phyloP scores from a whole-genome alignment of 176 grass and related monocot genomes.

The Eremochloa ophiuroides region DNA sequence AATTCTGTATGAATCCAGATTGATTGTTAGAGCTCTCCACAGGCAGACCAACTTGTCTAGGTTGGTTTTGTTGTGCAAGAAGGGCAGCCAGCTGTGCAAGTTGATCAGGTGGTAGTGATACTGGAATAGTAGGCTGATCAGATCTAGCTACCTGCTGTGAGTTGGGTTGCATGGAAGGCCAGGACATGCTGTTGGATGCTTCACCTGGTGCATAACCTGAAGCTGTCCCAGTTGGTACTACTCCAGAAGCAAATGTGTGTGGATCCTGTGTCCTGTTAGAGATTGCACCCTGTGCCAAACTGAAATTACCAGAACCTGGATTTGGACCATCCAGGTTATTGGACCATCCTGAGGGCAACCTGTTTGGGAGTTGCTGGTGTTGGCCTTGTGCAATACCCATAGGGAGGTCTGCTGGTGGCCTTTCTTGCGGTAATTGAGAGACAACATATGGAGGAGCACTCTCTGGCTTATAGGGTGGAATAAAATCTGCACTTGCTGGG shows the following conservation, averaged over 20 bases:
- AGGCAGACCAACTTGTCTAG: conserved; percentile 34
- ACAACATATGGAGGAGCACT: conserved; percentile 37
- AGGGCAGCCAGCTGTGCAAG: conserved; percentile 52
- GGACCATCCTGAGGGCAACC: conserved; percentile 32
- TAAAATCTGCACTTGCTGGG: conserved; percentile 28
- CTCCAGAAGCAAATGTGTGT: conserved; percentile 17
- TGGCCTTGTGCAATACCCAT: conserved; percentile 30
- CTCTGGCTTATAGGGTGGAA: conserved; percentile 29
- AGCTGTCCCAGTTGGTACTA: conserved; percentile 27
- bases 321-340: conserved; percentile 30
- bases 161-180: conserved; percentile 18
- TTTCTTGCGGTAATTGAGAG: conserved; percentile 36
- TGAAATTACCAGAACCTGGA: conserved; percentile 31
- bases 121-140: conserved; percentile 37
- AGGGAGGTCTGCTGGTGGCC: conserved; percentile 11
- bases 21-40: conserved; percentile 37
- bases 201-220: conserved; percentile 41
- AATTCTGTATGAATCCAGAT: conserved; percentile 30
- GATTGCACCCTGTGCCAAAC: conserved; percentile 13
- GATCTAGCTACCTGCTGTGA: conserved; percentile 30
- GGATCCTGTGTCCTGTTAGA: conserved; percentile 26
- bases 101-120: conserved; percentile 60
- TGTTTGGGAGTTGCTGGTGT: conserved; percentile 25
- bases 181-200: conserved; percentile 30
- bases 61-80: conserved; percentile 61